Base-by-base conservation (phyloP, 164 flowering plant species). In the Vitis amurensis region DNA sequence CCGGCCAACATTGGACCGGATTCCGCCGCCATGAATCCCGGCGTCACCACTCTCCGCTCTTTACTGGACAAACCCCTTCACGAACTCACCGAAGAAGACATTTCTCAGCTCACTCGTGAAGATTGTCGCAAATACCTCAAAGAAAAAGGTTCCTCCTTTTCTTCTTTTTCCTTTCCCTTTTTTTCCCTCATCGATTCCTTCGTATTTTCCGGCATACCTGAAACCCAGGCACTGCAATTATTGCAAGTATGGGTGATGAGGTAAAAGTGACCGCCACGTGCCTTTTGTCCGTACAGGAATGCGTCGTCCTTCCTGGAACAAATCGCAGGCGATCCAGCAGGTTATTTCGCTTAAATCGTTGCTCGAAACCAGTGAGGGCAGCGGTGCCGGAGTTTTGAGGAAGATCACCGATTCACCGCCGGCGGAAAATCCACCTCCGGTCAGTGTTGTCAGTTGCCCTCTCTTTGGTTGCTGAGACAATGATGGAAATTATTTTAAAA, bases 21-120 rank as follows among this genome's bases (percentile, higher is more conserved):
- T 76, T 74, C 79, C 57, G 71, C 50, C 78, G 62, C 59, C 48
- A 82, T 85, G 91, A 73, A 64, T 59, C 67, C 88, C 57, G 88
- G 66, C 6, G 84, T 80, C 50, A 63, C 81, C 55, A 19, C 73
- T 37, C 17, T 65, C 70, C 84, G 77, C 71, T 91, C 96, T 11
- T 77, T 82, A 5, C 91, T 94, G 5, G 92, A 92, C 77, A 94
- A 94, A 73, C 97, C 99, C 47, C 85, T 91, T 58, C 72, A 74
- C 69, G 84, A 76, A 53, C 95, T 94, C 63, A 94, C 97, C 9
- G 96, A 92, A 66, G 98, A 92, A 17, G 99, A 94, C 85, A 90
- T 94, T 79, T 87, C 98, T 13, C 99, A 92, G 85, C 87, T 92
- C 80, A 94, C 99, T 16, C 95, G 99, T 44, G 99, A 92, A 72